Evolutionary conservation across 345 rosid species (phyloP).

Genomic region (Euphorbia tirucalli): DNA sequence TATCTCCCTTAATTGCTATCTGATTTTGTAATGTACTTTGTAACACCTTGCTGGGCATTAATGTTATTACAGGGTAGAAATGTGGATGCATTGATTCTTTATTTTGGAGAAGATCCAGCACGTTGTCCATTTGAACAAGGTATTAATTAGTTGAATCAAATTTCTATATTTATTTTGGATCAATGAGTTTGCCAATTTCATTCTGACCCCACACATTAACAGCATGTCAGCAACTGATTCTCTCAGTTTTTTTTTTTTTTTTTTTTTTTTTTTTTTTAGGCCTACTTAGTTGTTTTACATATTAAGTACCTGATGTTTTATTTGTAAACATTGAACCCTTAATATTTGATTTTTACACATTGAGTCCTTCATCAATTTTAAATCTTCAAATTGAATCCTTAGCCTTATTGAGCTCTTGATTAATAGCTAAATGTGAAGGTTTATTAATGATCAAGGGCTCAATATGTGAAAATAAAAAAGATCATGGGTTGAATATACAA

Average conservation of each 20-base stretch:
- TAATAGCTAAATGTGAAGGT: too few species aligned
- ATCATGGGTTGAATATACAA: too few species aligned
- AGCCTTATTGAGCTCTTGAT: too few species aligned
- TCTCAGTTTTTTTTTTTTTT: neutral
- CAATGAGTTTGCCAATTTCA: neutral
- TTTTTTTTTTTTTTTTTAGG: too few species aligned
- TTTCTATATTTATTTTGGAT: neutral
- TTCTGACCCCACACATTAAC: too few species aligned
- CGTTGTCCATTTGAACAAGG: slow-evolving; percentile 94
- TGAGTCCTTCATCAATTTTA: neutral
- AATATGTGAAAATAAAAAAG: too few species aligned
- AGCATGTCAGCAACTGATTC: neutral
- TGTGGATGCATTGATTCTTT: slow-evolving; percentile 81
- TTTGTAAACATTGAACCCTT: too few species aligned
- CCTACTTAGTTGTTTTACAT: too few species aligned
- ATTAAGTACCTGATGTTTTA: too few species aligned
- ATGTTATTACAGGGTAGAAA: slow-evolving; percentile 63
- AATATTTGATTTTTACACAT: neutral
- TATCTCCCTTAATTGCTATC: neutral
- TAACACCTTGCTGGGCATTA: slow-evolving; percentile 3
- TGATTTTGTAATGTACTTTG: slow-evolving; percentile 6
- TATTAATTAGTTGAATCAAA: slow-evolving; percentile 16
- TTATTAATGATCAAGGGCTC: too few species aligned
- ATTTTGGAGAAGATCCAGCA: slow-evolving; percentile 96
- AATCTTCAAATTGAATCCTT: neutral